Conservation (phyloP, 1,284 basidiomycete genomes). For the Puccinia brachypodii region DNA sequence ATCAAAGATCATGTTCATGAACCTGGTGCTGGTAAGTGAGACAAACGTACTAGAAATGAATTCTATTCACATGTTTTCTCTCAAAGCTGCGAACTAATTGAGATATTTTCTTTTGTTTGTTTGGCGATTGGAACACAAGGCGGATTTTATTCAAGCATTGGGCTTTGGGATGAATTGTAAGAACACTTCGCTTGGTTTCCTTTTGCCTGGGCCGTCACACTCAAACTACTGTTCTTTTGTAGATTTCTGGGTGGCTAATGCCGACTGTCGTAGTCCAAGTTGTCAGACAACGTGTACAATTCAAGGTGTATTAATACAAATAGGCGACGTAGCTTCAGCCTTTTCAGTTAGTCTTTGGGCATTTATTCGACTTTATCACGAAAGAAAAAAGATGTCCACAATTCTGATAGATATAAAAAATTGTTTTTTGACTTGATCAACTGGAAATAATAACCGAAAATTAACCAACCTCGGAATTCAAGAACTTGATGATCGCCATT, state of each 20-base stretch:
- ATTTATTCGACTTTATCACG: neutral
- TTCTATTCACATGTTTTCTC: neutral
- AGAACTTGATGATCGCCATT: slow-evolving; percentile 46
- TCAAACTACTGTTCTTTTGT: neutral
- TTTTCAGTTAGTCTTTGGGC: slow-evolving; percentile 23
- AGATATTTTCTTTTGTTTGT: neutral
- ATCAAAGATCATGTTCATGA: slow-evolving; percentile 45
- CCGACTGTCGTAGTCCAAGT: neutral
- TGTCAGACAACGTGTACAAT: slow-evolving; percentile 33
- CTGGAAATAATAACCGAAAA: neutral
- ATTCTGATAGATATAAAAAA: neutral
- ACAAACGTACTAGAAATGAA: neutral
- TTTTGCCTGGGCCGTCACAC: neutral
- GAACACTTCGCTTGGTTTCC: neutral
- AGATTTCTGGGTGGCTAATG: slow-evolving; percentile 25
- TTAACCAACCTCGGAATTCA: neutral
- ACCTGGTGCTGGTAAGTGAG: slow-evolving; percentile 33
- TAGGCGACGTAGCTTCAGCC: slow-evolving; percentile 39
- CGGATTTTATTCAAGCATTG: slow-evolving; percentile 47
- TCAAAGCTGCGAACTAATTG: neutral
- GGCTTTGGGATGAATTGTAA: slow-evolving; percentile 47
- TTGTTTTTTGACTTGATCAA: neutral
- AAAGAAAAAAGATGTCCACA: neutral
- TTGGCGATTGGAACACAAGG: neutral
- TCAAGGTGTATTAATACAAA: slow-evolving; percentile 44